phyloP scores from a whole-genome alignment of 2,329 filamentous ascomycete species.

The Teratosphaeria zuluensis region DNA sequence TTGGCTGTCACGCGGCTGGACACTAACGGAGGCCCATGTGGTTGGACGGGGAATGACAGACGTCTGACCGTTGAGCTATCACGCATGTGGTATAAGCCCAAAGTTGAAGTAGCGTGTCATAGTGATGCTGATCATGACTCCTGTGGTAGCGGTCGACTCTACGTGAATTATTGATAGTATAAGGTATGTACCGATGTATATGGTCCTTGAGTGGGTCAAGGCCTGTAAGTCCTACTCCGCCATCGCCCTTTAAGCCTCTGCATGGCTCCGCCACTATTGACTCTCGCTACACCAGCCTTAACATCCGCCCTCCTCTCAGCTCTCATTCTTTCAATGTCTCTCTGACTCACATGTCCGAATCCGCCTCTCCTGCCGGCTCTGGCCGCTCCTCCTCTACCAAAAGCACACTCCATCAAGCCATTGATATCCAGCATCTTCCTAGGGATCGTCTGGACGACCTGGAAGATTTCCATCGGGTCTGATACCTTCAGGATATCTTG shows the following conservation, averaged over 20 bases:
- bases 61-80: neutral
- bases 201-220: neutral
- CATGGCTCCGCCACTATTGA: neutral
- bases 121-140: too few species aligned
- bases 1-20: neutral
- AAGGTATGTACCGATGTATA: neutral
- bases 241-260: neutral
- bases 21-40: neutral
- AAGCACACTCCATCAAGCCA: slow-evolving; percentile 69
- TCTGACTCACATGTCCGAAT: slow-evolving; percentile 72
- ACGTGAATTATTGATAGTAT: neutral
- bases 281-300: slow-evolving; percentile 12
- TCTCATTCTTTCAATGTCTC: slow-evolving; percentile 66
- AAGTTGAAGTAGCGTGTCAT: neutral
- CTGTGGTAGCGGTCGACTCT: too few species aligned
- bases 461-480: slow-evolving; percentile 93
- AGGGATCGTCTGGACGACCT: slow-evolving; percentile 81
- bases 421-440: slow-evolving; percentile 75
- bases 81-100: neutral
- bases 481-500: slow-evolving; percentile 65
- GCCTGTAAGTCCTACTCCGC: neutral
- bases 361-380: slow-evolving; percentile 47
- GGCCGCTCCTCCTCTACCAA: slow-evolving; percentile 28
- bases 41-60: neutral
- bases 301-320: slow-evolving; percentile 45